Conservation (phyloP, 2,329 filamentous ascomycete species). For the Neoascochyta sp. region DNA sequence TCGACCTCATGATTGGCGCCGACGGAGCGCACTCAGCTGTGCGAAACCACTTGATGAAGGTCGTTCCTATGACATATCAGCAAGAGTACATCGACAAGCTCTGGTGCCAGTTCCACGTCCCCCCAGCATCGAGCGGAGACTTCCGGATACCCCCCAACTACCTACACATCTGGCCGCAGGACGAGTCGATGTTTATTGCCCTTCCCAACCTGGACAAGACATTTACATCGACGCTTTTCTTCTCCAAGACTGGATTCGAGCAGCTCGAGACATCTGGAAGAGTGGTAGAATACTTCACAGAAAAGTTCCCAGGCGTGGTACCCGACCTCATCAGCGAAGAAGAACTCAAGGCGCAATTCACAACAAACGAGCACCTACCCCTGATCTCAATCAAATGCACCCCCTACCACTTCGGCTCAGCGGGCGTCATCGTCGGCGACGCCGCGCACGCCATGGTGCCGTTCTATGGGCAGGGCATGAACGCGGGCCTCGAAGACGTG, state of each 20-base stretch:
- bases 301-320: constrained; percentile 82
- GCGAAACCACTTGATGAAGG: constrained; percentile 95
- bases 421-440: constrained; percentile 83
- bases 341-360: constrained; percentile 71
- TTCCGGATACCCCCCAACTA: constrained; percentile 89
- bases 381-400: constrained; percentile 90
- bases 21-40: constrained; percentile 93
- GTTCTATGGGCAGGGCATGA: constrained; percentile 98
- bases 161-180: constrained; percentile 94
- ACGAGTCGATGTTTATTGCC: constrained; percentile 97
- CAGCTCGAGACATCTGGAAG: constrained; percentile 61
- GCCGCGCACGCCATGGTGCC: constrained; percentile 97
- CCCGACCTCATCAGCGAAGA: constrained; percentile 61
- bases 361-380: constrained; percentile 80
- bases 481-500: constrained; percentile 92
- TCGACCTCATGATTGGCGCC: constrained; percentile 90
- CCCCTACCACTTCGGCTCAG: constrained; percentile 76
- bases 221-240: constrained; percentile 93
- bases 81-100: constrained; percentile 95
- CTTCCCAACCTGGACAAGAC: constrained; percentile 84
- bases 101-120: constrained; percentile 93
- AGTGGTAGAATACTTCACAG: constrained; percentile 71
- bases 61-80: constrained; percentile 79
- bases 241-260: constrained; percentile 67
- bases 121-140: constrained; percentile 48